phyloP scores from a whole-genome alignment of 805 yeast species.

The Ogataea chonburiensis region DNA sequence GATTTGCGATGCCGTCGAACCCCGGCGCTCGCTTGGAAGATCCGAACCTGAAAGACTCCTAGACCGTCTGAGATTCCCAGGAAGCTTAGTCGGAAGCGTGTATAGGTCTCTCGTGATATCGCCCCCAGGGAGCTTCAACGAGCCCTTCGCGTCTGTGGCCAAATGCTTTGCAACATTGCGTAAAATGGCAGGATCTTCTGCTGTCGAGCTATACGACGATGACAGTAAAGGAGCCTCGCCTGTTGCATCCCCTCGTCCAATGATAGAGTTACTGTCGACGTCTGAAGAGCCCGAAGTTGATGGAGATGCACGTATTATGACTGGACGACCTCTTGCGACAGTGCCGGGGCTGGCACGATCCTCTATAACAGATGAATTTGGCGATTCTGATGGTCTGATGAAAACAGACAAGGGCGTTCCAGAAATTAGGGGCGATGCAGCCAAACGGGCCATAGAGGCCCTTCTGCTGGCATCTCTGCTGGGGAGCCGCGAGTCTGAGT shows the following conservation, averaged over 20 bases:
- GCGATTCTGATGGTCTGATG: conserved; percentile 22
- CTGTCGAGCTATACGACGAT: conserved; percentile 26
- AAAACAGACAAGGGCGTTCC: conserved; percentile 15
- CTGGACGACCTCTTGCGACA: conserved; percentile 4
- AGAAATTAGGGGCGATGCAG: conserved; percentile 27
- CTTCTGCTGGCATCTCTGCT: conserved; percentile 25
- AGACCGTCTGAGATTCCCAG: conserved; percentile 23
- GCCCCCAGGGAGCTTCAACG: conserved; percentile 46
- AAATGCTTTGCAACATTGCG: conserved; percentile 39
- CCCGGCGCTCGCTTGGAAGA: conserved; percentile 43
- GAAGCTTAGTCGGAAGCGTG: conserved; percentile 24
- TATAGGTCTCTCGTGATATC: conserved; percentile 52
- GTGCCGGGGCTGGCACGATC: conserved; percentile 13
- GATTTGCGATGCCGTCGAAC: conserved; percentile 63
- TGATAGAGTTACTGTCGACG: conserved; percentile 11
- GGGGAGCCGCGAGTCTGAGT: conserved; percentile 2
- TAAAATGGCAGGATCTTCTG: conserved; percentile 36
- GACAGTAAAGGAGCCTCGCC: conserved; percentile 9
- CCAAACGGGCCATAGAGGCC: conserved; percentile 35
- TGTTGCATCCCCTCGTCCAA: conserved; percentile 8
- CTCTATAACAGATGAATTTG: conserved; percentile 26
- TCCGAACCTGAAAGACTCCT: conserved; percentile 32
- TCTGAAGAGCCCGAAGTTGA: conserved; percentile 24
- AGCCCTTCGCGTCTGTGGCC: conserved; percentile 32
- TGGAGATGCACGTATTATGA: conserved; percentile 9